Conservation (phyloP, 2,329 filamentous ascomycete genomes). For the Fusarium ambrosium region DNA sequence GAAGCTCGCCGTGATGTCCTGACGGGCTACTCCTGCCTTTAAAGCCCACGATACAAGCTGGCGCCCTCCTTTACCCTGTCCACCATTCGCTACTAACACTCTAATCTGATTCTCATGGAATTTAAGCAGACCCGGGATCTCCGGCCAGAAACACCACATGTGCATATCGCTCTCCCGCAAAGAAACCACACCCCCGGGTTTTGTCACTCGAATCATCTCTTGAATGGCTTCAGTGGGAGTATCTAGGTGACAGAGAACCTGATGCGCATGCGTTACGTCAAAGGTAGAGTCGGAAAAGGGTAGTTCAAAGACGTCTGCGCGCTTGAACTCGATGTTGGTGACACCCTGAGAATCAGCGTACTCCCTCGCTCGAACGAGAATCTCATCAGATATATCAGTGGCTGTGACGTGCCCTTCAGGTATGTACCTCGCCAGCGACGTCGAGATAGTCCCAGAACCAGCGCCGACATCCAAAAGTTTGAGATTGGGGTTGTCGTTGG, state of each 20-base stretch:
- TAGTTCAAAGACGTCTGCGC: slow-evolving; percentile 50
- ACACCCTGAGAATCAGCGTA: slow-evolving; percentile 42
- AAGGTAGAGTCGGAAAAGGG: slow-evolving; percentile 57
- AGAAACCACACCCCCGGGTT: slow-evolving; percentile 59
- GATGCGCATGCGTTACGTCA: slow-evolving; percentile 59
- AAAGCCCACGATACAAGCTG: slow-evolving; percentile 48
- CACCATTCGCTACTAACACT: slow-evolving; percentile 42
- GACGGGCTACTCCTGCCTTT: slow-evolving; percentile 40
- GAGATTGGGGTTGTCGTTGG: slow-evolving; percentile 48
- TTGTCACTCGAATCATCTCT: slow-evolving; percentile 60
- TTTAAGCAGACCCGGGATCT: slow-evolving; percentile 39
- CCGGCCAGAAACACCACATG: slow-evolving; percentile 49
- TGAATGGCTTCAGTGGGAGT: slow-evolving; percentile 50
- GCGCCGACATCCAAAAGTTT: slow-evolving; percentile 63
- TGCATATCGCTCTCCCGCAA: slow-evolving; percentile 49
- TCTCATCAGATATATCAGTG: slow-evolving; percentile 50
- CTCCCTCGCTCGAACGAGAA: slow-evolving; percentile 45
- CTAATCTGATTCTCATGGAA: slow-evolving; percentile 43
- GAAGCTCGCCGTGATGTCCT: slow-evolving; percentile 43
- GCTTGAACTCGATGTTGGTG: slow-evolving; percentile 47
- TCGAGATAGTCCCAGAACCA: slow-evolving; percentile 64
- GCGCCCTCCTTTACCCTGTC: slow-evolving; percentile 45
- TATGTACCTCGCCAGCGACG: slow-evolving; percentile 56
- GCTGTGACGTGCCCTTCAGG: slow-evolving; percentile 54
- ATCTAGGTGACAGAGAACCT: slow-evolving; percentile 59